A percentile compares a stretch with the other conserved stretches of the same genome.
Evolutionary conservation across 2,329 filamentous ascomycete genomes (phyloP).

Genomic region (Emmonsiellopsis sp.): DNA sequence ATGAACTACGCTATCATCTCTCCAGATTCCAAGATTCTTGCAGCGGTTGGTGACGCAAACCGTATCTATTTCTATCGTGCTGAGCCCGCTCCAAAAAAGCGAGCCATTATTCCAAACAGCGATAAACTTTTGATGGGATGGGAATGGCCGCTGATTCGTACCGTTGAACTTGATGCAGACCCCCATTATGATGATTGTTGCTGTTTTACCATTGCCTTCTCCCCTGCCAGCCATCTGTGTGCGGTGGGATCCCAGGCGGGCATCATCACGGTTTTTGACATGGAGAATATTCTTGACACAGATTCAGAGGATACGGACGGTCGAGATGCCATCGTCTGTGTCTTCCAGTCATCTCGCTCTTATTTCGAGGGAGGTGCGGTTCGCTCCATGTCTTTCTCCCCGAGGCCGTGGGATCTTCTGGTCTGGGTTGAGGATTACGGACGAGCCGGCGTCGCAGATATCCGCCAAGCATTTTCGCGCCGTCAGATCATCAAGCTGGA

Average conservation of each 20-base stretch:
- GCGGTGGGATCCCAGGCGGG: conserved; percentile 42
- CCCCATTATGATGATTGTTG: conserved; percentile 30
- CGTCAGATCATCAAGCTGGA: conserved; percentile 34
- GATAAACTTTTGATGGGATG: conserved; percentile 29
- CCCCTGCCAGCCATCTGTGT: conserved; percentile 39
- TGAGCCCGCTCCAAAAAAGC: conserved; percentile 20
- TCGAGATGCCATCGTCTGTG: conserved; percentile 59
- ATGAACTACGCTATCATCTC: conserved; percentile 95
- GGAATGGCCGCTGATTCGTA: conserved; percentile 31
- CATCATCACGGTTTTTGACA: conserved; percentile 37
- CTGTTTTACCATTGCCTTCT: conserved; percentile 42
- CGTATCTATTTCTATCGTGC: conserved; percentile 67
- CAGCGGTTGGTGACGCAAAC: conserved; percentile 80
- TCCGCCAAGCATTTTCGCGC: conserved; percentile 36
- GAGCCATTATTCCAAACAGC: conserved; percentile 17
- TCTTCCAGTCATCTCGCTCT: conserved; percentile 69
- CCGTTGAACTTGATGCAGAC: conserved; percentile 33
- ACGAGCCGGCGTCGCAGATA: conserved; percentile 37
- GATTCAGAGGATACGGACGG: conserved; percentile 32
- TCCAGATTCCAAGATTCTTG: conserved; percentile 69
- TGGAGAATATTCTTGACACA: conserved; percentile 26
- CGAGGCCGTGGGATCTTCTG: conserved; percentile 78
- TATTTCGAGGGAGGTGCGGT: conserved; percentile 66
- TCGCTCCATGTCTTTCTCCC: conserved; percentile 84
- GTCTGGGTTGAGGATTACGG: conserved; percentile 85